These are phyloP conservation scores for Orobanche coerulescens DNA, from an alignment of 257 asterid species.

Conservation along the genomic window DNA sequence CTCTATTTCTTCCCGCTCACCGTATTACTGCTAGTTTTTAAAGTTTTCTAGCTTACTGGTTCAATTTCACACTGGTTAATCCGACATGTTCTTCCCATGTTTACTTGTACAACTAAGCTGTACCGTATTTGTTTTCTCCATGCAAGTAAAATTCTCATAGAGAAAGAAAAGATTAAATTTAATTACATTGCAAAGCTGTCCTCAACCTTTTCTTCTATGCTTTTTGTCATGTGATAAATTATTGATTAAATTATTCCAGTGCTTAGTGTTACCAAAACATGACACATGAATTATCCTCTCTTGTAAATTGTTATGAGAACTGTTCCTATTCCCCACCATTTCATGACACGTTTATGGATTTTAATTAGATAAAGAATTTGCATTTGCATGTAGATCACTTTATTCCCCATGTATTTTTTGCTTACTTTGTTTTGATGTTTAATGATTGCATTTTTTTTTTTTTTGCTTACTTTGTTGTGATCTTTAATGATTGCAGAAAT, in stretches of 20 bases:
- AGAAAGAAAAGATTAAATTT: constrained; percentile 1
- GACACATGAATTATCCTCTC: background rate
- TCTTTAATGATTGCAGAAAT: constrained; percentile 50
- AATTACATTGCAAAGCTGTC: background rate
- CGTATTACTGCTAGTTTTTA: background rate
- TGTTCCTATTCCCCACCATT: background rate
- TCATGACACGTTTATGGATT: background rate
- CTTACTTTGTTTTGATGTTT: constrained; percentile 24
- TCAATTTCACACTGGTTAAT: constrained; percentile 8
- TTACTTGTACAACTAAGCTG: background rate
- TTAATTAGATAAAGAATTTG: background rate
- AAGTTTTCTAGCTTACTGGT: constrained; percentile 5
- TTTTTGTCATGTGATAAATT: background rate
- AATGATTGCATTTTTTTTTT: constrained; percentile 35
- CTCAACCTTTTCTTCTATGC: background rate
- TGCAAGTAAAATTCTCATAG: background rate
- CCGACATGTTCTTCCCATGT: constrained; percentile 5
- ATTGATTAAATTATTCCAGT: background rate
- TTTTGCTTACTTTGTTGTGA: constrained; percentile 20
- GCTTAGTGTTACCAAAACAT: background rate
- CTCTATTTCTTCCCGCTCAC: background rate
- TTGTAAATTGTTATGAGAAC: background rate
- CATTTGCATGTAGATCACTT: constrained; percentile 9
- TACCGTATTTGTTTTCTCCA: constrained; percentile 4
- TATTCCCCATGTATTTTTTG: constrained; percentile 9